Base-by-base conservation (phyloP, 1,284 basidiomycete genomes). In the Marasmius fiardii region DNA sequence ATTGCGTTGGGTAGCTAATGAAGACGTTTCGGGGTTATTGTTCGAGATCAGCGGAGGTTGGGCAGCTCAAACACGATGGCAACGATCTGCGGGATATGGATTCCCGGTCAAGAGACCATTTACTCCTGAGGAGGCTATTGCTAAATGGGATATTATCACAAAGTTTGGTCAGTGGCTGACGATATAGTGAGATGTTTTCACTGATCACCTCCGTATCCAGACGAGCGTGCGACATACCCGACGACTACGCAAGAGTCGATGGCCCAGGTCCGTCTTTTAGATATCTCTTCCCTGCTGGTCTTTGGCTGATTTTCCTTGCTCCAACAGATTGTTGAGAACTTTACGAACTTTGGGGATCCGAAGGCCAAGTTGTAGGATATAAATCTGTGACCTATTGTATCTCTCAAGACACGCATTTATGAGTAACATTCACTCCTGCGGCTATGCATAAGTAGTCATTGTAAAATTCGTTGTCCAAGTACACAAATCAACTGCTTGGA, bases 11-110 rank as follows among this genome's bases (percentile, higher is more conserved):
- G 8, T 55, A 80, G 87, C 84, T 53, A 93, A 94, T 65, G 81
- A 81, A 28, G 81, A 88, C 55, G 87, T 86, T 24, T 86, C 90
- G 16, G 91, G 92, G 23, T 76, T 78, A 23, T 70, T 99, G 53
- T 96, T 95, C 69, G 96, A 99, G 72, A 84, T 95, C 43, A 86
- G 84, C 20, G 96, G 92, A 44, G 97, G 96, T 2, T 98, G 94
- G 92, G 89, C 90, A 12, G 93, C 93, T 5, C 87, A 95, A 67
- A 88, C 92, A 43, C 82, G 96, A 61, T 99, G 96, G 95, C 91
- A 98, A 74, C 86, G 95, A 41, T 80, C 93, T 8, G 90, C 88
- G 26, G 97, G 96, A 6, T 71, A 89, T 63, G 85, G 88, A n/a
- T 97, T 96, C 85, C 89, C 92, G 8, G 82, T 87, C 47, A 88